Base-by-base conservation (phyloP, 2,329 filamentous ascomycete genomes). In the Diaporthe vaccinii region DNA sequence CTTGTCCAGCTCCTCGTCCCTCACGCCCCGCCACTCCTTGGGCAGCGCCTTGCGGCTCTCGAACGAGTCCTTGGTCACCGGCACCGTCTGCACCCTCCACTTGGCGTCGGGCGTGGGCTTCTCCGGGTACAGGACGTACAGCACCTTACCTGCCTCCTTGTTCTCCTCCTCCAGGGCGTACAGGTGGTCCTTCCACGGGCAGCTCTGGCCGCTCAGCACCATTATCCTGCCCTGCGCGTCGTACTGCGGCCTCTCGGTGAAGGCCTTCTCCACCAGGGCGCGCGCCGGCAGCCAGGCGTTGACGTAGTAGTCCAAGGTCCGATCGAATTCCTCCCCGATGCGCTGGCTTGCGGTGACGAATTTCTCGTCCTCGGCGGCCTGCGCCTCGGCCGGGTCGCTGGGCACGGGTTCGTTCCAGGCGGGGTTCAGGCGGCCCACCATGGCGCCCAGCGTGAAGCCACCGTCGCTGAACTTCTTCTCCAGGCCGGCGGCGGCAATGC, bases 141-240 rank as follows among this genome's bases (percentile, higher is more conserved):
- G 88, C 5, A 96, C 92, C 79, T 91, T 90, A 55, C 91, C 86
- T 28, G 84, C 81, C 12, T 82, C 83, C 12, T 82, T 83, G 68
- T 86, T 84, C 81, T 92, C 89, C 79, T 89, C 89, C 85, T 99
- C 97, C 39, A 98, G 90, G 25, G 90, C 92, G 86, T 98, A 98
- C 25, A 99, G 89, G 84, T 99, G 97, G 81, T 98, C 96, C 84
- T 98, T 97, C 97, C 97, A 98, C 2, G 96, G 96, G 76, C 96
- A 94, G 75, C 93, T 92, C 82, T 94, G 92, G 49, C 87, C 87
- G 78, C 93, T 90, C 74, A 99, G 89, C 36, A 98, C 93, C 80
- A 98, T 88, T 76, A 98, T 91, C 77, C 95, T 92, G 74, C 96
- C 96, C 78, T 92, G 86, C 14, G 92, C 81, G 82, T 98, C 94